These are phyloP conservation scores for Saitozyma sp. DNA, from an alignment of 768 basidiomycete genomes.

Conservation along the genomic window DNA sequence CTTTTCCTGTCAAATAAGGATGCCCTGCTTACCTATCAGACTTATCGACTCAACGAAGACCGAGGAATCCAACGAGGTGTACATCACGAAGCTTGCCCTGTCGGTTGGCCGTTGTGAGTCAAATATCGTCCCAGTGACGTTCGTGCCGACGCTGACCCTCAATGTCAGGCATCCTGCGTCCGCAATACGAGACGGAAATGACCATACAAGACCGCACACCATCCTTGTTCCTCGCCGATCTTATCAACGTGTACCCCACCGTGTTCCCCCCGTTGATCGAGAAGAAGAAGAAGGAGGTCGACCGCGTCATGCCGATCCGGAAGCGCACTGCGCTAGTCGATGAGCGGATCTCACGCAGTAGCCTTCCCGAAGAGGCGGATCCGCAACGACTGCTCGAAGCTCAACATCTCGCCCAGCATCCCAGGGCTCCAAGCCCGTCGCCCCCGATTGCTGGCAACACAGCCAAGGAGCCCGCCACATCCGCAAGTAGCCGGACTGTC, in stretches of 20 bases:
- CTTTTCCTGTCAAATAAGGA: background rate
- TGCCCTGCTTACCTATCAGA: conserved; percentile 53
- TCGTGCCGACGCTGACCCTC: conserved; percentile 3
- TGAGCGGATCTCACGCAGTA: conserved; percentile 78
- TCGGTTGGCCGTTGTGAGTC: conserved; percentile 80
- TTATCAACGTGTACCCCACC: conserved; percentile 70
- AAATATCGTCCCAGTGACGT: background rate
- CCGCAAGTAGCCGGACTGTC: background rate
- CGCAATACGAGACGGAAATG: conserved; percentile 74
- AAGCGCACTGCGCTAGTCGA: conserved; percentile 86
- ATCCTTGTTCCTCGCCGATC: conserved; percentile 76
- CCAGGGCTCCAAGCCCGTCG: background rate
- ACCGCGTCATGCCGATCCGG: conserved; percentile 75
- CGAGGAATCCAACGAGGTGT: conserved; percentile 76
- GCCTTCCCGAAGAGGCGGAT: conserved; percentile 71
- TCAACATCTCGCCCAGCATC: conserved; percentile 60
- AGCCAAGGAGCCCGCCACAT: background rate
- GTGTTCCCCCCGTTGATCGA: conserved; percentile 79
- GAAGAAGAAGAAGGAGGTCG: conserved; percentile 82
- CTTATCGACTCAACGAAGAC: conserved; percentile 67
- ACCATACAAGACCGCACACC: conserved; percentile 91
- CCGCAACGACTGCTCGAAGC: conserved; percentile 66
- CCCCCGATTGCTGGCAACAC: background rate
- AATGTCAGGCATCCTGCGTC: conserved; percentile 70
- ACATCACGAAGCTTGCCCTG: conserved; percentile 80